Base-by-base conservation (phyloP, 1,284 basidiomycete genomes). In the Ganoderma resinaceum region DNA sequence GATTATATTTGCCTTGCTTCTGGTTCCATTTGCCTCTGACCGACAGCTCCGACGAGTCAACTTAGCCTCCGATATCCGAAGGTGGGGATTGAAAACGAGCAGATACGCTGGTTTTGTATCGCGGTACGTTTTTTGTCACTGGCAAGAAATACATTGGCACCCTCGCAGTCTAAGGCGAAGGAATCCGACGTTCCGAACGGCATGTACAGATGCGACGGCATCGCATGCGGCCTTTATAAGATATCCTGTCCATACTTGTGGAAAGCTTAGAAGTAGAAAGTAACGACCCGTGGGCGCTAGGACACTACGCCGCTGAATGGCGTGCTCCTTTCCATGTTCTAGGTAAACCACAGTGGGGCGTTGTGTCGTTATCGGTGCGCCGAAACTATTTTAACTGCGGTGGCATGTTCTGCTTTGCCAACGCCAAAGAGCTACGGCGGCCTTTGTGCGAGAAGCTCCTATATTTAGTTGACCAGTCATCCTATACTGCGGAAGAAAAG, bases 121-220 rank as follows among this genome's bases (percentile, higher is more conserved):
- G 23, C 46, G 14, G 46, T 14, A 52, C 23, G 3, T 18, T 1
- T 6, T 42, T 6, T 18, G 37, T 5, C 4, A 9, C 35, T 35
- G 9, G 35, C 5, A 4, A 5, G 35, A 35, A 12, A 42, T 12
- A 20, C 40, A 6, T 3, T n/a, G 16, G 42, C 7, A 20, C 20
- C 4, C 42, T 43, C 42, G 42, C 42, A 43, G 5, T n/a, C 8
- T 4, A 43, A 43, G 16, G 18, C 18, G 42, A 43, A 43, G 18
- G 18, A n/a, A 18, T 43, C 18, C 14, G 18, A 43, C 42, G 20
- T 43, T 18, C 42, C n/a, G n/a, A n/a, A n/a, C n/a, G n/a, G 46
- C 46, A n/a, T 7, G n/a, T 11, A 16, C 18, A 29, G 66, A 68
- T 71, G 62, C 70, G 70, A 71, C 67, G 70, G 70, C 65, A 65